A percentile compares a stretch with the other conserved stretches of the same genome.
Conservation (phyloP, 2,329 filamentous ascomycete species). For the Pyrenophora graminea region DNA sequence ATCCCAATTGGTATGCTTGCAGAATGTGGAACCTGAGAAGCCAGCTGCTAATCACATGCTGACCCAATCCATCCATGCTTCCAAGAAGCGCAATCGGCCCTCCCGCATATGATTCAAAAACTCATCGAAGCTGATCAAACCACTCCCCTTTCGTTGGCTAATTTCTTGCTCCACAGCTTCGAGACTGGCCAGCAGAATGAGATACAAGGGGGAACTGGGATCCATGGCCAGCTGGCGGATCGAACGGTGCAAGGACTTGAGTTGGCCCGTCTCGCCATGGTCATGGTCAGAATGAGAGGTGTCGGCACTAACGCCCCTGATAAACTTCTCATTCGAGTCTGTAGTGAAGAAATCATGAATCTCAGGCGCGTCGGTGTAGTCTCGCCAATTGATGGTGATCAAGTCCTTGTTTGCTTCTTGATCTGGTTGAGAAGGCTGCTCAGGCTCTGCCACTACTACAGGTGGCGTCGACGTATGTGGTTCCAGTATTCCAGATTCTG, state of each 20-base stretch:
- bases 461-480: neutral
- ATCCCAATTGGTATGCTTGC: too few species aligned
- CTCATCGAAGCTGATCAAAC: conserved; percentile 75
- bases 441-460: neutral
- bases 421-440: neutral
- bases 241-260: conserved; percentile 19
- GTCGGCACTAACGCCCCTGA: neutral
- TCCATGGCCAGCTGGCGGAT: conserved; percentile 28
- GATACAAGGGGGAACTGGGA: conserved; percentile 25
- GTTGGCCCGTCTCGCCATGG: conserved; percentile 18
- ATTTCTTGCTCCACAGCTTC: conserved; percentile 71
- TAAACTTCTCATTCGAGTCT: neutral
- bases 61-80: conserved; percentile 85
- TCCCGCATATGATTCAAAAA: conserved; percentile 75
- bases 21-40: too few species aligned
- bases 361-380: conserved; percentile 23
- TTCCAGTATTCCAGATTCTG: neutral
- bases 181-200: conserved; percentile 54
- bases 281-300: conserved; percentile 18
- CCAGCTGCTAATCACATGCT: conserved; percentile 30
- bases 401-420: neutral
- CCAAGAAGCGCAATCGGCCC: conserved; percentile 72
- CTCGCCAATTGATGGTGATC: conserved; percentile 4
- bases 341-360: conserved; percentile 18
- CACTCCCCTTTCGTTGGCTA: conserved; percentile 73